Base-by-base conservation (phyloP, 179 eudicot genomes). In the Beta corolliflora region DNA sequence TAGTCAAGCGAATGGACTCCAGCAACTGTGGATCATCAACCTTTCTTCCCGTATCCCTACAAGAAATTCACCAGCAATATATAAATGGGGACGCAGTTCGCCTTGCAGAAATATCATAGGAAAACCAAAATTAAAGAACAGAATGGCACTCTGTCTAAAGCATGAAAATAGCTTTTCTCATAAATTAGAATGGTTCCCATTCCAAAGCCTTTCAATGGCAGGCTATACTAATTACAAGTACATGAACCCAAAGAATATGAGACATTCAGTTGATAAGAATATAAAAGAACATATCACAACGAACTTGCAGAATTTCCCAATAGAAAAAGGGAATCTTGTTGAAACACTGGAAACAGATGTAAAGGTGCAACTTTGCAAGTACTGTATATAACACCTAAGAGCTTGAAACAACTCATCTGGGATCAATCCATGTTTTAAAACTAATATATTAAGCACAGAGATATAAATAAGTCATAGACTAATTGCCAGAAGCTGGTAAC, bases 1-100 rank as follows among this genome's bases (percentile, higher is more conserved):
- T 90, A 78, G 98, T 95, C 91, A 95, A 87, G 63, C 99, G 98
- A 87, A 95, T 95, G 25, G 92, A 89, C 90, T 95, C 98, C 63
- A 95, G 90, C 88, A 91, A 77, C 88, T 95, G 98, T 1, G 99
- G 98, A 70, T 94, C 97, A 18, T 92, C 96, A 77, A 95, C 93
- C 85, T 95, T 95, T 86, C 99, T 88, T 75, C 99, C 99, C 77
- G 91, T 89, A 81, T 89, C 83, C 77, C 99, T 95, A 85, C 84
- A 88, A 77, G 87, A 72, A 86, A 80, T 83, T 31, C 59, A 68
- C 71, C 59, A 25, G 12, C 71, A 83, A 0, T 16, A 61, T n/a
- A 77, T 73, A 59, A 80, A 68, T 48, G 2, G 46, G 63, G 44
- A 56, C 58, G 50, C 29, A 61, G 58, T 71, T 36, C 14, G 15